These are phyloP conservation scores for Fusarium tupiense DNA, from an alignment of 2,329 filamentous ascomycete species.

Conservation along the genomic window DNA sequence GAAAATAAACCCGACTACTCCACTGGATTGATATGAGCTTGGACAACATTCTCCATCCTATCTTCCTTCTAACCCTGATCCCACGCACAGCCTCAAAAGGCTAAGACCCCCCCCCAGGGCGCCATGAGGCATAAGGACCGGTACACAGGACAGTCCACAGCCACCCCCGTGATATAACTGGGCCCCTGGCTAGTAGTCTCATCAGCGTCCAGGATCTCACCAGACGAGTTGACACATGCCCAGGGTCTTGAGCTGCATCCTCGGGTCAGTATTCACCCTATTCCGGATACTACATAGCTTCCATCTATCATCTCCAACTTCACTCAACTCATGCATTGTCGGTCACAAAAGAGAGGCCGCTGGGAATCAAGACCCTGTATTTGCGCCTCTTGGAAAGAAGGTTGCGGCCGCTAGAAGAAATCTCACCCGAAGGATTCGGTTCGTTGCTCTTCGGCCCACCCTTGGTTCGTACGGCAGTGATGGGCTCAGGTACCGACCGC, in stretches of 20 bases:
- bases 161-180: slow-evolving; percentile 7
- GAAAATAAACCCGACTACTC: not conserved
- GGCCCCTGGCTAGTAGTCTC: slow-evolving; percentile 2
- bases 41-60: not conserved
- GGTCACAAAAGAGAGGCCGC: not conserved
- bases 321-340: not conserved
- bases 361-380: not conserved
- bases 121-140: not conserved
- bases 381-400: not conserved
- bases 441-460: slow-evolving; percentile 12
- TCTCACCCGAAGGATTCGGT: slow-evolving; percentile 14
- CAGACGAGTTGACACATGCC: not conserved
- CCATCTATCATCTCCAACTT: not conserved
- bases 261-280: not conserved
- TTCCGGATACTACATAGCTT: not conserved
- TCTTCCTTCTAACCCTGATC: slow-evolving; percentile 5
- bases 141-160: slow-evolving; percentile 7
- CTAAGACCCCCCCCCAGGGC: not conserved
- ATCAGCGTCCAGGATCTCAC: not conserved
- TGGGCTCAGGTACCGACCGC: not conserved
- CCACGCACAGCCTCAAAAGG: slow-evolving; percentile 14
- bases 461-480: not conserved
- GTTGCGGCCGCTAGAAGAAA: slow-evolving; percentile 11
- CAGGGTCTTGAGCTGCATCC: not conserved
- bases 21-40: not conserved